Percentiles rank a stretch among this genome's conserved stretches.
These are phyloP conservation scores for Aspergillus ellipticus DNA, from an alignment of 495 filamentous ascomycete species.

Conservation along the genomic window DNA sequence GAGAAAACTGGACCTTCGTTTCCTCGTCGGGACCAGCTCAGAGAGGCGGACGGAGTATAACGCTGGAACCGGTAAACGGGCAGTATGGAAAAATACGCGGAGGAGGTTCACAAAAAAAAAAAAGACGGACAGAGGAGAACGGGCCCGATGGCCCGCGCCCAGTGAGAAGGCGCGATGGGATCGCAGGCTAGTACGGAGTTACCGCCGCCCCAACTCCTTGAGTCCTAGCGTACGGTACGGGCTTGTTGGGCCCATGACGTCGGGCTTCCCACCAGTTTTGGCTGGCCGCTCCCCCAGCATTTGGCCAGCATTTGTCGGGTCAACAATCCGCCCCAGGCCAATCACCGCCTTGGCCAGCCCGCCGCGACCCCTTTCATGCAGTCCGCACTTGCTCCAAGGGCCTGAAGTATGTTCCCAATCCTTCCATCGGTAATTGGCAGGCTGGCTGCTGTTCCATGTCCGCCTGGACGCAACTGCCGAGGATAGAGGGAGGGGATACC, in stretches of 20 bases:
- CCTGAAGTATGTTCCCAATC: neutral
- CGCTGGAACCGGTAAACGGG: neutral
- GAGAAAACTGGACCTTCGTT: neutral
- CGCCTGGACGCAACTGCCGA: neutral
- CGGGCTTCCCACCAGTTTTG: neutral
- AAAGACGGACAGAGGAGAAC: neutral
- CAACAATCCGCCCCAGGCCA: neutral
- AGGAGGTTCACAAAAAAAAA: neutral
- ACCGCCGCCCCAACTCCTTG: neutral
- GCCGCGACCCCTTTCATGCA: neutral
- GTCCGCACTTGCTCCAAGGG: neutral
- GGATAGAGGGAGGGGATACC: neutral
- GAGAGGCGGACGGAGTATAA: neutral
- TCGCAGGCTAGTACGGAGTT: neutral
- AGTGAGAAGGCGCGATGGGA: neutral
- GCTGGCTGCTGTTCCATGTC: neutral
- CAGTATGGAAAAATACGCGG: neutral
- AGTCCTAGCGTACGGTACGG: neutral
- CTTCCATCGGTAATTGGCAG: neutral
- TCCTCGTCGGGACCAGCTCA: neutral
- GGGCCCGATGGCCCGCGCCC: neutral
- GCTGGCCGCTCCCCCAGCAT: neutral
- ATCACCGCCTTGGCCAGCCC: neutral
- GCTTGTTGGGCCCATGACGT: neutral
- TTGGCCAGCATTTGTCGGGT: neutral